Percentiles rank a stretch among this genome's conserved stretches.
Evolutionary conservation across 345 rosid species (phyloP).

Genomic region (Hirschfeldia incana): DNA sequence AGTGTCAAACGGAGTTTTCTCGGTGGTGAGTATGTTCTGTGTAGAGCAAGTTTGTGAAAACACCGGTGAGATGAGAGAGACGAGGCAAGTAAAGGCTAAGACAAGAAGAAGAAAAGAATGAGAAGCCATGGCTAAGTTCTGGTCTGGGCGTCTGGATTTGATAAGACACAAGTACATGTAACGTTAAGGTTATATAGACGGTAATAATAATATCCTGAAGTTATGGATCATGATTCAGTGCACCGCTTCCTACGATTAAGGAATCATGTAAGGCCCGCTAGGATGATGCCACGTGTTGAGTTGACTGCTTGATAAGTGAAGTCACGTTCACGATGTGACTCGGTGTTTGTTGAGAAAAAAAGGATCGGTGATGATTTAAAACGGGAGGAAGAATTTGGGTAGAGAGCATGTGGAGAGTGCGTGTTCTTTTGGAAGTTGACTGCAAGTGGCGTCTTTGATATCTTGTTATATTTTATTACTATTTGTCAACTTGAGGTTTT

Average conservation of each 20-base stretch:
- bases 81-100: slow-evolving; percentile 26
- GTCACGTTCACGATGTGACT: slow-evolving; percentile 31
- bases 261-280: not conserved
- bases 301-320: slow-evolving; percentile 10
- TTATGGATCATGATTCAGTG: slow-evolving; percentile 25
- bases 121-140: slow-evolving; percentile 19
- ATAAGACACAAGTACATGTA: not conserved
- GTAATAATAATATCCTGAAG: not conserved
- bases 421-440: slow-evolving; percentile 37
- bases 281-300: slow-evolving; percentile 33
- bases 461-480: not conserved
- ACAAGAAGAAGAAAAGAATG: slow-evolving; percentile 3
- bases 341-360: not conserved
- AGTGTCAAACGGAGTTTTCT: slow-evolving; percentile 35
- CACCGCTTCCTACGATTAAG: not conserved
- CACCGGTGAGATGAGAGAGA: slow-evolving; percentile 45
- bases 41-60: slow-evolving; percentile 56
- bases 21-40: slow-evolving; percentile 39
- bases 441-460: slow-evolving; percentile 2
- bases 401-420: slow-evolving; percentile 40
- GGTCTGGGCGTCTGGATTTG: not conserved
- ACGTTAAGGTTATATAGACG: slow-evolving; percentile 22
- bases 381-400: slow-evolving; percentile 16
- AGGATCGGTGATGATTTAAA: not conserved
- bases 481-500: slow-evolving; percentile 8